Conservation (phyloP, 2,329 filamentous ascomycete species). For the Colletotrichum siamense region DNA sequence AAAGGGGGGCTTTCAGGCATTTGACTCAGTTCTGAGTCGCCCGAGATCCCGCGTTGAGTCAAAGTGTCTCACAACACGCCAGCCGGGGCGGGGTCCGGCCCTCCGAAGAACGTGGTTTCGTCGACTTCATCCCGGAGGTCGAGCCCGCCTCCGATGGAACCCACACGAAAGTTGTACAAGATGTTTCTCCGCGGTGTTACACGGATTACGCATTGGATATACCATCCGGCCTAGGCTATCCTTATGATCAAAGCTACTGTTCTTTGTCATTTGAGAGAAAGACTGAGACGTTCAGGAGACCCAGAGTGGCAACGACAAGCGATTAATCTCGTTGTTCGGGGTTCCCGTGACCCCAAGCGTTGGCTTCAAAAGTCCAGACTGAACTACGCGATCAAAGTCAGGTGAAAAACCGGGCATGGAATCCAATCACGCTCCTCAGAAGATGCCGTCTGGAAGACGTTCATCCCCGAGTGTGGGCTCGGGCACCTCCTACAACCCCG, state of each 20-base stretch:
- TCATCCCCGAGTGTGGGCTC: neutral
- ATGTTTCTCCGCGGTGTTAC: neutral
- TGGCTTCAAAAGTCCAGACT: neutral
- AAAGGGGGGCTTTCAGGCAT: neutral
- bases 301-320: neutral
- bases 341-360: neutral
- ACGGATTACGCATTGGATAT: neutral
- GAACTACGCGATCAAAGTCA: neutral
- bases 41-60: neutral
- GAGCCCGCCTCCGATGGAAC: neutral
- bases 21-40: neutral
- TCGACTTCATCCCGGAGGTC: neutral
- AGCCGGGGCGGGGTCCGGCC: neutral
- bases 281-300: neutral
- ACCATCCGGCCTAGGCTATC: neutral
- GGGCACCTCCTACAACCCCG: neutral
- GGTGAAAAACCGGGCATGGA: neutral
- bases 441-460: neutral
- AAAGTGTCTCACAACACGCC: neutral
- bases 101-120: neutral
- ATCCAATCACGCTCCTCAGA: neutral
- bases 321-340: neutral
- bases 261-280: neutral
- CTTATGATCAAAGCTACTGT: neutral
- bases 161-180: neutral